phyloP scores from a whole-genome alignment of 2,329 filamentous ascomycete species.

The Colletotrichum sp. region DNA sequence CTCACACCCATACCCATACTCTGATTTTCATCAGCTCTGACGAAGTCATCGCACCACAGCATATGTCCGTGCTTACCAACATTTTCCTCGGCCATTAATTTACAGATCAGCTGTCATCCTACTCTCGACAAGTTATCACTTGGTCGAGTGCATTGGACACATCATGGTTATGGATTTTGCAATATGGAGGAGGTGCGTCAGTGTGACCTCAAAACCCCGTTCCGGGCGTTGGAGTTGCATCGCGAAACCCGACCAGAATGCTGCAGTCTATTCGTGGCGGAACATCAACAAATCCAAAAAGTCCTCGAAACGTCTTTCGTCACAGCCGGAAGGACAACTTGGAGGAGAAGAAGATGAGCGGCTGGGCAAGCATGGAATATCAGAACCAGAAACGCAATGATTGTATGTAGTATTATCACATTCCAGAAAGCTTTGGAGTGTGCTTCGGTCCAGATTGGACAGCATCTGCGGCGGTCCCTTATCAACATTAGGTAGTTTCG shows the following conservation, averaged over 20 bases:
- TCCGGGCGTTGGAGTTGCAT: constrained; percentile 12
- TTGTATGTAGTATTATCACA: constrained; percentile 22
- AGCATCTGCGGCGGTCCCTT: constrained; percentile 19
- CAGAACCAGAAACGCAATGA: constrained; percentile 15
- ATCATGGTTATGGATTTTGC: constrained; percentile 67
- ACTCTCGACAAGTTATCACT: constrained; percentile 55
- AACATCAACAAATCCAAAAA: not conserved
- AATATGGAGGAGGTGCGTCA: constrained; percentile 40
- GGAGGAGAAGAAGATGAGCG: not conserved
- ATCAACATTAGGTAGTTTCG: constrained; percentile 19
- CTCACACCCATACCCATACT: not conserved
- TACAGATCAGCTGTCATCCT: constrained; percentile 64
- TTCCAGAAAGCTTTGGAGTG: constrained; percentile 16
- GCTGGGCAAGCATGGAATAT: constrained; percentile 15
- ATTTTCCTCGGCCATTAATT: constrained; percentile 58
- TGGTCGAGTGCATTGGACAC: constrained; percentile 62
- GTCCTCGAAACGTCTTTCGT: not conserved
- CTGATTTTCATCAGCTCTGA: constrained; percentile 31
- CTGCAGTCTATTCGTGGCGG: constrained; percentile 16
- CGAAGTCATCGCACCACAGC: constrained; percentile 39
- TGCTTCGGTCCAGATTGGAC: constrained; percentile 15
- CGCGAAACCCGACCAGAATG: constrained; percentile 7
- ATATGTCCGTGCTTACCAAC: constrained; percentile 50
- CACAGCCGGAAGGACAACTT: not conserved
- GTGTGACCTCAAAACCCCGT: constrained; percentile 1